These are phyloP conservation scores for Angomonas ambiguus DNA, from an alignment of 208 protist species.

Conservation along the genomic window DNA sequence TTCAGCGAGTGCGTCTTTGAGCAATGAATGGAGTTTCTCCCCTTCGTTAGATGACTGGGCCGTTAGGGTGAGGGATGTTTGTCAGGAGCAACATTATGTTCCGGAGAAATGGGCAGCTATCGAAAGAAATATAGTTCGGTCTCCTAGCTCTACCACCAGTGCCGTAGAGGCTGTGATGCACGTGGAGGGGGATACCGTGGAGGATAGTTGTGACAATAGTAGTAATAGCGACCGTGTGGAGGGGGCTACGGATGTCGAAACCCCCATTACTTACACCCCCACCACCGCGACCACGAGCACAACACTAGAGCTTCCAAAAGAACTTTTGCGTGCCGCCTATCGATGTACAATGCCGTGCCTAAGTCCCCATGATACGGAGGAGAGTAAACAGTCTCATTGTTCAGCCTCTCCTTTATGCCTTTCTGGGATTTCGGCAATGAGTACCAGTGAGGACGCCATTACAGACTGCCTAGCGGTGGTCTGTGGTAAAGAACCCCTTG, in stretches of 20 bases:
- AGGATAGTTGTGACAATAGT: no score
- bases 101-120: slow-evolving; percentile 17
- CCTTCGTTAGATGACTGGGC: not conserved
- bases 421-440: slow-evolving; percentile 34
- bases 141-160: not conserved
- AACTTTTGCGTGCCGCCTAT: slow-evolving; percentile 36
- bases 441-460: slow-evolving; percentile 21
- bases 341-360: slow-evolving; percentile 39
- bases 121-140: not conserved
- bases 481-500: slow-evolving; percentile 18
- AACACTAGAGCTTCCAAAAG: slow-evolving; percentile 11
- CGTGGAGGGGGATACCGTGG: not conserved
- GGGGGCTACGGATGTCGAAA: not conserved
- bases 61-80: slow-evolving; percentile 16
- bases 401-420: slow-evolving; percentile 47
- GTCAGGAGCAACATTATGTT: slow-evolving; percentile 17
- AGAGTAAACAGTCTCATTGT: slow-evolving; percentile 37
- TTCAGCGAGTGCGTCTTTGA: no score
- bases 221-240: no score
- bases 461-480: slow-evolving; percentile 28
- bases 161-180: not conserved
- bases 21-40: not conserved
- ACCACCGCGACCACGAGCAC: slow-evolving; percentile 11
- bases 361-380: slow-evolving; percentile 16
- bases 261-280: no score